Evolutionary conservation across 495 filamentous ascomycete species (phyloP).

Genomic region (Melanomma pulvis-pyrius): DNA sequence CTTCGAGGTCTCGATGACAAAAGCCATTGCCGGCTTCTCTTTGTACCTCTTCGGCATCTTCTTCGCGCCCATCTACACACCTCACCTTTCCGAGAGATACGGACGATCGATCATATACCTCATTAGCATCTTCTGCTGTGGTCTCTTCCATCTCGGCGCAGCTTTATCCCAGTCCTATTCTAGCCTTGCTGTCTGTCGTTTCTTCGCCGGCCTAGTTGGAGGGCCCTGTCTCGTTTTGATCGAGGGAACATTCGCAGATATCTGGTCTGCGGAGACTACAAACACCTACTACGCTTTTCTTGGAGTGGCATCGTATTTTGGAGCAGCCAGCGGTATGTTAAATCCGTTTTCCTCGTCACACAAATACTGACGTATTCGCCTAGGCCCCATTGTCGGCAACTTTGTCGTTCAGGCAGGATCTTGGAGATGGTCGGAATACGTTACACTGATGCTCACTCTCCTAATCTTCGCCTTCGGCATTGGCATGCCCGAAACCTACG

Average conservation of each 20-base stretch:
- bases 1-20: slow-evolving; percentile 29
- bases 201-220: slow-evolving; percentile 50
- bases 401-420: slow-evolving; percentile 41
- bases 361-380: slow-evolving; percentile 12
- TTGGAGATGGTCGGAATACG: slow-evolving; percentile 51
- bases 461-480: slow-evolving; percentile 44
- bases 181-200: slow-evolving; percentile 47
- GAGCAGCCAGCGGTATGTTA: slow-evolving; percentile 41
- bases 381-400: slow-evolving; percentile 47
- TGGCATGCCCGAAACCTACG: slow-evolving; percentile 49
- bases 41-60: slow-evolving; percentile 48
- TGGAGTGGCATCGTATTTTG: slow-evolving; percentile 42
- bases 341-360: background rate
- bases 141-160: slow-evolving; percentile 48
- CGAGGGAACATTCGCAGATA: slow-evolving; percentile 53
- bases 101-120: slow-evolving; percentile 48
- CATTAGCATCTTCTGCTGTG: slow-evolving; percentile 40
- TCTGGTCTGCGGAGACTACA: slow-evolving; percentile 45
- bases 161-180: slow-evolving; percentile 41
- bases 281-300: slow-evolving; percentile 48
- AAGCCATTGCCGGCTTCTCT: slow-evolving; percentile 39
- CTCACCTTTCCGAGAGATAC: slow-evolving; percentile 47
- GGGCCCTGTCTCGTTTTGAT: slow-evolving; percentile 51
- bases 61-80: slow-evolving; percentile 48
- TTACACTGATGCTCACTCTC: slow-evolving; percentile 43